phyloP scores from a whole-genome alignment of 139 green algal genomes.

The Haematococcus lacustris region DNA sequence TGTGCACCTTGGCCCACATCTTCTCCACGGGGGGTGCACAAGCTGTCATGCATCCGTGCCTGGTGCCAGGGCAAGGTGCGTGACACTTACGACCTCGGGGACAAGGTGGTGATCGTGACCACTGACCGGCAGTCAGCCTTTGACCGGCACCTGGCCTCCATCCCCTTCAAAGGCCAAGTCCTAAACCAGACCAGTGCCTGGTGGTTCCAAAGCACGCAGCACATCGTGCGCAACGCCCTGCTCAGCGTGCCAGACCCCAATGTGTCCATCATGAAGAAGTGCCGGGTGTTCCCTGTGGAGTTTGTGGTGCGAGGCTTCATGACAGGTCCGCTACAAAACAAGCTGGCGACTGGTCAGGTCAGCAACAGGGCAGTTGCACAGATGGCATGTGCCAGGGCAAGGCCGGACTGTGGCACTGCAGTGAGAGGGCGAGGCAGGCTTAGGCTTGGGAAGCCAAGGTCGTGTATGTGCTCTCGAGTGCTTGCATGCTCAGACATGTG shows the following conservation, averaged over 20 bases:
- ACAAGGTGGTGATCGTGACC: constrained; percentile 88
- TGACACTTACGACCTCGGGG: constrained; percentile 88
- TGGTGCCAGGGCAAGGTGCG: constrained; percentile 84
- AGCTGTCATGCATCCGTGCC: neutral
- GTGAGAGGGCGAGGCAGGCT: no score
- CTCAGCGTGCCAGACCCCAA: constrained; percentile 86
- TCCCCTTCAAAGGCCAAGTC: constrained; percentile 97
- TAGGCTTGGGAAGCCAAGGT: no score
- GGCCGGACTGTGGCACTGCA: no score
- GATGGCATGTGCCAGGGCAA: no score
- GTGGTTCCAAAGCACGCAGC: constrained; percentile 88
- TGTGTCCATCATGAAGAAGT: constrained; percentile 88
- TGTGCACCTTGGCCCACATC: neutral
- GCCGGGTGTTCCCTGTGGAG: constrained; percentile 93
- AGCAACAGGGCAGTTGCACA: no score
- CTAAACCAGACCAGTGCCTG: constrained; percentile 93
- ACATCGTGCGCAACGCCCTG: constrained; percentile 85
- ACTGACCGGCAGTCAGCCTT: constrained; percentile 95
- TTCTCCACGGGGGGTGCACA: neutral
- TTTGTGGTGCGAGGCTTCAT: constrained; percentile 95
- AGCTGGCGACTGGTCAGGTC: neutral
- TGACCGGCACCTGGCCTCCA: constrained; percentile 83
- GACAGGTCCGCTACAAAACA: constrained; percentile 70
- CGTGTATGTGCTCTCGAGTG: no score
- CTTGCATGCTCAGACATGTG: no score